Evolutionary conservation across 2,329 filamentous ascomycete species (phyloP), one percentile per base, ranked within the genome.

Genomic region (Neonectria sp.): DNA sequence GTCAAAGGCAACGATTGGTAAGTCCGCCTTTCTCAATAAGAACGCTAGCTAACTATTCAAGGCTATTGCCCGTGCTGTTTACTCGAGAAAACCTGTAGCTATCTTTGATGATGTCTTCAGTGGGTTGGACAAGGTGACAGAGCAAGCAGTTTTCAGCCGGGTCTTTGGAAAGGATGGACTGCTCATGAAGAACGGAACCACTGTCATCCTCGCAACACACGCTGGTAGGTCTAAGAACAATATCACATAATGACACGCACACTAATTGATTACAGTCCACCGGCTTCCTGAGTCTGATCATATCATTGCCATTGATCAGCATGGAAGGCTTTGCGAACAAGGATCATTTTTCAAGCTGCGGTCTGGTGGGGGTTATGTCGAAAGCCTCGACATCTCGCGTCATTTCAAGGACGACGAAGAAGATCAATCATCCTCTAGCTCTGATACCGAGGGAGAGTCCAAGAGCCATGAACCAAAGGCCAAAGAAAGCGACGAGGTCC

Each of bases 321-420:
- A 81, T 3, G 83, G 84, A 0, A 77, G 70, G 2, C 71, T 86
- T 17, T 65, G 81, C 1, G 83, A 86, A 33, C 82, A 86, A 61
- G 78, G 78, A 3, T 77, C 72, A 0, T 86, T 83, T 51, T 57
- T 75, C 6, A 71, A 81, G 6, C 77, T 86, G 1, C 73, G 80
- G 52, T 72, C 70, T 0, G 75, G 76, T n/a, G 73, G 76, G 3
- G 79, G 79, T 27, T 84, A 84, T 27, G 75, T 83, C 1, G 72
- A 81, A 21, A 78, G 73, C 25, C 76, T 84, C 2, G 79, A 79
- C 2, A 73, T 83, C 24, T 75, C 79, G 6, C 74, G 62, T 6
- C 61, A 72, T 6, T 59, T 65, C 21, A 29, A 61, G 12, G 67
- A 68, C 1, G 70, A 75, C 6, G 55, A 71, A 3, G 33, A 55